phyloP scores from a whole-genome alignment of 2,329 filamentous ascomycete species.

The Macrophomina pseudophaseolina region DNA sequence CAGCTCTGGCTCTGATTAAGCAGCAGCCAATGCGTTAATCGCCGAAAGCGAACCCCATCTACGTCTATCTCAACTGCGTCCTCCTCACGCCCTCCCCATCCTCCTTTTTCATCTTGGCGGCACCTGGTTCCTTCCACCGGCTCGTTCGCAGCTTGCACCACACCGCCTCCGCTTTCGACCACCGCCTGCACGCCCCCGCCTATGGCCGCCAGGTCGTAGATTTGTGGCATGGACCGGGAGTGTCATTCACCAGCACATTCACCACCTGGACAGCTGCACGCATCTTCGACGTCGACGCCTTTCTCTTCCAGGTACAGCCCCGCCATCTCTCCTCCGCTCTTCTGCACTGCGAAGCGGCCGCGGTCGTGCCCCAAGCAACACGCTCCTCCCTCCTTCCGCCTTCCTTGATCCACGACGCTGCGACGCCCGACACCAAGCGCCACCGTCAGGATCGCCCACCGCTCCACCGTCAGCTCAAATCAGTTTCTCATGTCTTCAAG shows the following conservation, averaged over 20 bases:
- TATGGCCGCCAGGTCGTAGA: constrained; percentile 41
- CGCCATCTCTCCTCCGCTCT: constrained; percentile 25
- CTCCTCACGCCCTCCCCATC: constrained; percentile 22
- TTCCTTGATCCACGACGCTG: constrained; percentile 38
- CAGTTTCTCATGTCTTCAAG: constrained; percentile 88
- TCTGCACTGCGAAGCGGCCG: constrained; percentile 19
- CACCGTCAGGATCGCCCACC: constrained; percentile 39
- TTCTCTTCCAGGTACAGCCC: constrained; percentile 36
- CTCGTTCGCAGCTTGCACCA: constrained; percentile 5
- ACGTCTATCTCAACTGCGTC: constrained; percentile 22
- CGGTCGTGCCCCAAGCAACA: constrained; percentile 22
- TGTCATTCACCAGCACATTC: constrained; percentile 26
- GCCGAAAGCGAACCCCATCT: constrained; percentile 25
- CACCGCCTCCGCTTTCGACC: constrained; percentile 25
- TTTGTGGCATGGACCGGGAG: constrained; percentile 38
- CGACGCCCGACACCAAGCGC: constrained; percentile 35
- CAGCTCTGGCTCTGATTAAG: constrained; percentile 25
- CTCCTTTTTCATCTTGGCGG: constrained; percentile 20
- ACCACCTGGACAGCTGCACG: constrained; percentile 27
- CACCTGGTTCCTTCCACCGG: constrained; percentile 3
- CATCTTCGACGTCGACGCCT: constrained; percentile 31
- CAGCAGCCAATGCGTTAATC: constrained; percentile 16
- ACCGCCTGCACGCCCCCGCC: constrained; percentile 43
- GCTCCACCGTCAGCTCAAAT: constrained; percentile 35
- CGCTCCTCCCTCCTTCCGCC: constrained; percentile 31